Evolutionary conservation across 2,329 filamentous ascomycete genomes (phyloP), one percentile per base, ranked within the genome.

Genomic region (Teratosphaeria viscida): DNA sequence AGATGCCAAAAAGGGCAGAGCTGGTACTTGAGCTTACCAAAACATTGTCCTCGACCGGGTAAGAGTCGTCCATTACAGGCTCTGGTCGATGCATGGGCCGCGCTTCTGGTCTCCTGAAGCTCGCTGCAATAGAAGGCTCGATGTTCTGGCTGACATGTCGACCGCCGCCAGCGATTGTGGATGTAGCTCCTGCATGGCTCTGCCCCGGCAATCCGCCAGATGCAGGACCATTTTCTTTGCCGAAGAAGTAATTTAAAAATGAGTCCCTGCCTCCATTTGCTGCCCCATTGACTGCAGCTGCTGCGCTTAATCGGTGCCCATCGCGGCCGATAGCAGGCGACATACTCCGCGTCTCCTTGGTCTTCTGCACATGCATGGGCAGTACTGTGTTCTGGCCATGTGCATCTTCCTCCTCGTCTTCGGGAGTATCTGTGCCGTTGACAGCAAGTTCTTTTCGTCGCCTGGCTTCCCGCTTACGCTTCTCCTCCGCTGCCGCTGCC

Each of bases 221-320:
- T 16, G 56, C 27, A 35, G 79, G 75, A 47, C 83, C 80, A 54
- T 89, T 89, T 62, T 99, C 94, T 72, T 99, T 97, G 68, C 94
- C 92, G 70, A 99, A 99, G 77, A 99, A 99, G 76, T 99, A 99
- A 76, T 92, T 97, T 63, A 99, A 76, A 79, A 99, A 99, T 0
- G 91, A 95, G 75, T 99, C 94, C 63, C 87, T 84, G 27, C 56
- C 56, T n/a, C 71, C 82, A 59, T 86, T 85, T 56, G 82, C 73
- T n/a, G 29, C 55, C n/a, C 23, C 39, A 23, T 37, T 37, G 11
- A 27, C 14, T 29, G 39, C 19, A 29, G 55, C 56, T 5, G 60
- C 39, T 4, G 78, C 78, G 64, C 67, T 66, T 47, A 68, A 57
- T 58, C 69, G 61, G 56, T 70, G 66, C 52, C 78, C 71, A 47